Percentiles rank a stretch among this genome's conserved stretches.
Conservation (phyloP, 2,329 filamentous ascomycete genomes). For the Aphanoascus verrucosus region DNA sequence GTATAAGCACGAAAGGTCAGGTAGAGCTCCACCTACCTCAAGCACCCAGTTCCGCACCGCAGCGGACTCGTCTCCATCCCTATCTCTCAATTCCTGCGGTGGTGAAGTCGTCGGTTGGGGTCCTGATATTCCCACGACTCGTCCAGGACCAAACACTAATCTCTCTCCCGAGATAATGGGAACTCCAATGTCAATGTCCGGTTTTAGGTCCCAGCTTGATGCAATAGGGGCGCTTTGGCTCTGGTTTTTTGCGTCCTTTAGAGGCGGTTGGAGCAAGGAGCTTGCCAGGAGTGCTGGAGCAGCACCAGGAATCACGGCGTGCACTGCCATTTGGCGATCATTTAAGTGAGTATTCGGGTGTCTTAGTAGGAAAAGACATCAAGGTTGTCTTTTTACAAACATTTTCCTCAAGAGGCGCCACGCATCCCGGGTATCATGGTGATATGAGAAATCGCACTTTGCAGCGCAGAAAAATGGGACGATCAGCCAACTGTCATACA, state of each 20-base stretch:
- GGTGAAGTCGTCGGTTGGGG: not conserved
- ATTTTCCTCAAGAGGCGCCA: too few relatives aligned
- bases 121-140: conserved; percentile 14
- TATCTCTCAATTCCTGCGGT: not conserved
- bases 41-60: conserved; percentile 4
- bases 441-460: too few relatives aligned
- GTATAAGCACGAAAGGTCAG: not conserved
- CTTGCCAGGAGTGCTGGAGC: conserved; percentile 15
- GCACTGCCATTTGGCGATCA: not conserved
- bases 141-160: conserved; percentile 12
- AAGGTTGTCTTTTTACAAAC: too few relatives aligned
- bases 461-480: too few relatives aligned
- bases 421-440: too few relatives aligned
- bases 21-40: conserved; percentile 4
- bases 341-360: not conserved
- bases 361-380: too few relatives aligned
- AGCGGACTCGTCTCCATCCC: not conserved
- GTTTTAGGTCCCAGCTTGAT: conserved; percentile 3
- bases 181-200: conserved; percentile 9
- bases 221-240: not conserved
- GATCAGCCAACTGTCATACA: too few relatives aligned
- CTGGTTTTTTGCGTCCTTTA: not conserved
- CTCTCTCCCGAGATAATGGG: conserved; percentile 1
- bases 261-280: conserved; percentile 5
- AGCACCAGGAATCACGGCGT: not conserved